Base-by-base conservation (phyloP, 768 basidiomycete species). In the Trametes elegans region DNA sequence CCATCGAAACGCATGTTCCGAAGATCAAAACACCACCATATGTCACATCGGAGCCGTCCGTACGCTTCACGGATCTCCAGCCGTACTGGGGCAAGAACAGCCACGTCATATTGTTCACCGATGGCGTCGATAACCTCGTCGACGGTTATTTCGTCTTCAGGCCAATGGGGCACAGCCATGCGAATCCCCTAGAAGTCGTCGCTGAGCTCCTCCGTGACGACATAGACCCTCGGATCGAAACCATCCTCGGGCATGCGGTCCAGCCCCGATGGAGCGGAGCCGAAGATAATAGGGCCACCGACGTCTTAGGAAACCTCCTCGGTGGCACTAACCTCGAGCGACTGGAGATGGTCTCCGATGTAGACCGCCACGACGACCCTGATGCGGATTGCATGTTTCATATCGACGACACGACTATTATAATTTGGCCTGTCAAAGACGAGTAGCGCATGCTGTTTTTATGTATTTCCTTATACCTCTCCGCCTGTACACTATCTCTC, bases 91-190 rank as follows among this genome's bases (percentile, higher is more conserved):
- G 19, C 26, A 23, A 14, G 11, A 11, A 34, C 10, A 31, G 21
- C 31, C 49, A 40, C 14, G 3, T 56, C 19, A 28, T 43, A 16
- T 14, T 56, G 6, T 56, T 56, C 54, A 48, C 47, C 10, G 47
- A 49, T 32, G 54, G 54, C 24, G 54, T 56, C 24, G 54, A 56
- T 34, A 21, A 38, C 16, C 40, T 56, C 16, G 54, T 56, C 23
- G 54, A 56, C 14, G 54, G 54, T 5, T 41, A 18, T 14, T 7
- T 43, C 4, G 39, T 56, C 18, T 49, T 49, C 36, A 47, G 13
- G n/a, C 41, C 47, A 2, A 10, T 19, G n/a, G 23, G 28, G 10
- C 39, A 35, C 19, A 44, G 54, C 32, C 35, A 26, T n/a, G 54
- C 41, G 4, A 48, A 56, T 32, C 47, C 47, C 6, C 14, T 47